Evolutionary conservation across 2,329 filamentous ascomycete genomes (phyloP).

Genomic region (Neofusicoccum kwambonambiense): DNA sequence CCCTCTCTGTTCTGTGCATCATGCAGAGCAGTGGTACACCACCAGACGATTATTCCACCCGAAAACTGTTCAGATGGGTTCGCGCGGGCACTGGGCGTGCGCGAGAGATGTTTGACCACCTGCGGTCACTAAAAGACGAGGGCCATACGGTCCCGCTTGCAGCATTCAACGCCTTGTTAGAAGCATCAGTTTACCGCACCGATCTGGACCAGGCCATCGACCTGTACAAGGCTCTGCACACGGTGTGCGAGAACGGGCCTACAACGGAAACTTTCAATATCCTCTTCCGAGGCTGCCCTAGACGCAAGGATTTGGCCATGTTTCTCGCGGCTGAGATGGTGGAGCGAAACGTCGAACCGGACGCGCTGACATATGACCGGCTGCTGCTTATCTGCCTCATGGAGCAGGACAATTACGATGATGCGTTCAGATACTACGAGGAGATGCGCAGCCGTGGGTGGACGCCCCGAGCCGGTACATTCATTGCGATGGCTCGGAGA

Average conservation of each 20-base stretch:
- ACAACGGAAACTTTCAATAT: slow-evolving; percentile 60
- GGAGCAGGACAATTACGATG: slow-evolving; percentile 35
- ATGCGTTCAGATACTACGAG: slow-evolving; percentile 50
- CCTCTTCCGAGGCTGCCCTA: slow-evolving; percentile 53
- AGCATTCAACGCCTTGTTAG: slow-evolving; percentile 53
- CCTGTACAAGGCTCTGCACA: slow-evolving; percentile 61
- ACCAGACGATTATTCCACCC: slow-evolving; percentile 60
- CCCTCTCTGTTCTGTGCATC: slow-evolving; percentile 68
- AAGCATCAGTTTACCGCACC: slow-evolving; percentile 47
- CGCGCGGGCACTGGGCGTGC: slow-evolving; percentile 43
- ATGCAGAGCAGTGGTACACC: slow-evolving; percentile 66
- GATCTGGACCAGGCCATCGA: slow-evolving; percentile 54
- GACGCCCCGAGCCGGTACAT: slow-evolving; percentile 33
- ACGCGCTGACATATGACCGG: slow-evolving; percentile 61
- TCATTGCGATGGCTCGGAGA: slow-evolving; percentile 29
- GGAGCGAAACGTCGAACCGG: slow-evolving; percentile 53
- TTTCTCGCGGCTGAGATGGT: slow-evolving; percentile 64
- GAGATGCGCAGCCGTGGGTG: slow-evolving; percentile 46
- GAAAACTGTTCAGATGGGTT: slow-evolving; percentile 61
- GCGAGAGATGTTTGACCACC: slow-evolving; percentile 53
- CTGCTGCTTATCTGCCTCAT: slow-evolving; percentile 58
- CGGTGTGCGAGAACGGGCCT: slow-evolving; percentile 46
- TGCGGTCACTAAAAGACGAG: slow-evolving; percentile 55
- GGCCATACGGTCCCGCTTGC: slow-evolving; percentile 53
- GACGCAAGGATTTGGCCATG: slow-evolving; percentile 56